A percentile compares a stretch with the other conserved stretches of the same genome.
phyloP scores from a whole-genome alignment of 2,329 filamentous ascomycete species.

The Paraconiothyrium brasiliense region DNA sequence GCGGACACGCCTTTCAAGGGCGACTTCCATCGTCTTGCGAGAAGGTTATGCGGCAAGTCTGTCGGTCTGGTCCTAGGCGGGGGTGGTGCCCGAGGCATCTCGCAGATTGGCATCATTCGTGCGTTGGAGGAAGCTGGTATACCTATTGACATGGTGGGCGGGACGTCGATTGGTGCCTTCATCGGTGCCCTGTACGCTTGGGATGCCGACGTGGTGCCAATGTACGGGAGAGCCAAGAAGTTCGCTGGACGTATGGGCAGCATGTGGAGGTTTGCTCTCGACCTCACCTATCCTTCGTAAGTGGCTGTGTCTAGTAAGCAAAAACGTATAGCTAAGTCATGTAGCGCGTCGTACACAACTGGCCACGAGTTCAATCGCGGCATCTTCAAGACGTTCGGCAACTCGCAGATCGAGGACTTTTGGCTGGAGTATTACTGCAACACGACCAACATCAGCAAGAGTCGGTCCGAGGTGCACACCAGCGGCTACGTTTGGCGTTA shows the following conservation, averaged over 20 bases:
- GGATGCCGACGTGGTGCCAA: constrained; percentile 95
- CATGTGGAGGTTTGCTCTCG: constrained; percentile 97
- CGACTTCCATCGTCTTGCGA: constrained; percentile 92
- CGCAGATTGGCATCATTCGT: constrained; percentile 92
- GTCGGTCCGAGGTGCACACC: constrained; percentile 89
- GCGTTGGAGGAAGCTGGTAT: constrained; percentile 96
- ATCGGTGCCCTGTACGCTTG: constrained; percentile 95
- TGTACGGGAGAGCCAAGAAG: constrained; percentile 96
- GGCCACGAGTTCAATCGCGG: constrained; percentile 99
- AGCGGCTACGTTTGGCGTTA: constrained; percentile 98
- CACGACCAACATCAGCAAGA: constrained; percentile 98
- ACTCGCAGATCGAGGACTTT: constrained; percentile 97
- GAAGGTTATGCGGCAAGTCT: constrained; percentile 90
- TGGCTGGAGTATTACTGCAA: constrained; percentile 99
- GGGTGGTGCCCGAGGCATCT: constrained; percentile 89
- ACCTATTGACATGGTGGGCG: constrained; percentile 93
- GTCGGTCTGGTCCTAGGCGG: constrained; percentile 94
- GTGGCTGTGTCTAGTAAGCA: constrained; percentile 19
- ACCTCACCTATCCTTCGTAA: constrained; percentile 89
- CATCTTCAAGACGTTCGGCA: constrained; percentile 98
- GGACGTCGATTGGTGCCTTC: constrained; percentile 95
- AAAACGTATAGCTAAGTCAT: constrained; percentile 21
- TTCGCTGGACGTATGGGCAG: constrained; percentile 99
- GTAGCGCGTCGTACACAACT: constrained; percentile 86
- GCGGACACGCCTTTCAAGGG: constrained; percentile 94